These are phyloP conservation scores for Deuterostichococcus epilithicus DNA, from an alignment of 139 green algal genomes.

Conservation along the genomic window DNA sequence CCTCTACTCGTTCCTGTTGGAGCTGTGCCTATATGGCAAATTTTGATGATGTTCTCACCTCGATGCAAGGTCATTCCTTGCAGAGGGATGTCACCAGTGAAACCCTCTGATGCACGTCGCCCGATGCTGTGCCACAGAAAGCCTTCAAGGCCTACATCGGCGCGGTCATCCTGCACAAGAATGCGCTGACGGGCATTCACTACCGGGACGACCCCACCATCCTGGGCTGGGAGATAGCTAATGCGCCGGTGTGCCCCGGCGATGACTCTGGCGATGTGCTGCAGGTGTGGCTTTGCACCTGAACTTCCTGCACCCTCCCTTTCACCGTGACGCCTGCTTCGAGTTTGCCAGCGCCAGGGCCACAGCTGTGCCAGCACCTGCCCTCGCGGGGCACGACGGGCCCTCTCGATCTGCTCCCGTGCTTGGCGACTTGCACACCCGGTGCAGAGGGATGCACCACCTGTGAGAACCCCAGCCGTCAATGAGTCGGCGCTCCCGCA, in stretches of 20 bases:
- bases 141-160: slow-evolving; percentile 53
- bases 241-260: slow-evolving; percentile 47
- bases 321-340: too few relatives aligned
- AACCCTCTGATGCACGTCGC: neutral
- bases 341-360: too few relatives aligned
- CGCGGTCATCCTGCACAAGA: slow-evolving; percentile 37
- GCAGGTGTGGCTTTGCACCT: slow-evolving; percentile 19
- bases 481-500: neutral
- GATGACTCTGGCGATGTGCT: slow-evolving; percentile 24
- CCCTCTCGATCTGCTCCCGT: too few relatives aligned
- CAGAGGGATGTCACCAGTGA: neutral
- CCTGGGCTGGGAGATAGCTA: slow-evolving; percentile 58
- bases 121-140: too few relatives aligned
- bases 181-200: slow-evolving; percentile 35
- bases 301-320: too few relatives aligned
- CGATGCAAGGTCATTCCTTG: too few relatives aligned
- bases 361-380: too few relatives aligned
- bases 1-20: neutral
- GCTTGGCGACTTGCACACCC: too few relatives aligned
- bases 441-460: too few relatives aligned
- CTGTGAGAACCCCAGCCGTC: too few relatives aligned
- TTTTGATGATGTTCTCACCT: neutral
- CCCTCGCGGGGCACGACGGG: too few relatives aligned
- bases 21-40: neutral
- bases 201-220: slow-evolving; percentile 59